These are phyloP conservation scores for Pisolithus marmoratus DNA, from an alignment of 768 basidiomycete genomes.

Conservation along the genomic window DNA sequence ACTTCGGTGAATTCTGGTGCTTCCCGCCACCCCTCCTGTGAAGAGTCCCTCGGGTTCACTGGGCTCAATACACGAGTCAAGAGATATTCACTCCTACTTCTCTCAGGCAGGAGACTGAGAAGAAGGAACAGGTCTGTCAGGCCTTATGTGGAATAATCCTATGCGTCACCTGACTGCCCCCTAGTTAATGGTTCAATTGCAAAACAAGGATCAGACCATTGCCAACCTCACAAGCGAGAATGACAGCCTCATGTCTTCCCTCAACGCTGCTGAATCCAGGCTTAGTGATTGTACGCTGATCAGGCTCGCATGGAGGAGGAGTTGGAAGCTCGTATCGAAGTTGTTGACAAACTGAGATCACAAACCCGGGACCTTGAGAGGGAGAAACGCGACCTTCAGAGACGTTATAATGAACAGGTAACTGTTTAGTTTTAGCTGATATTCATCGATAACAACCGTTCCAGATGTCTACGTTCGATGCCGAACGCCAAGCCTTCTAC, in stretches of 20 bases:
- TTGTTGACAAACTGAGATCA: conserved; percentile 72
- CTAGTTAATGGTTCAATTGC: conserved; percentile 73
- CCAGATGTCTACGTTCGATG: conserved; percentile 84
- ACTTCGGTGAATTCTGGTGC: conserved; percentile 40
- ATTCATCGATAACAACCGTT: conserved; percentile 8
- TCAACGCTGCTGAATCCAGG: conserved; percentile 65
- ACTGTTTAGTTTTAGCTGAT: conserved; percentile 14
- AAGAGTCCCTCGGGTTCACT: conserved; percentile 39
- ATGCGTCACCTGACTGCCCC: conserved; percentile 6
- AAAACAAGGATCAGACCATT: conserved; percentile 74
- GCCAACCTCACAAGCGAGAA: conserved; percentile 57
- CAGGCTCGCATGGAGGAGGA: conserved; percentile 80
- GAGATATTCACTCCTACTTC: conserved; percentile 54
- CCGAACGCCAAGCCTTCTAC: conserved; percentile 87
- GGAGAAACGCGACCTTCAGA: conserved; percentile 77
- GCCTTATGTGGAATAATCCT: conserved; percentile 3
- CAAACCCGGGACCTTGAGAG: conserved; percentile 85
- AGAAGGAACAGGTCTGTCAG: conserved; percentile 69
- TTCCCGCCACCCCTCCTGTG: conserved; percentile 45
- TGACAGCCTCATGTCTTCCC: conserved; percentile 53
- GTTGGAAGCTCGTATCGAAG: conserved; percentile 74
- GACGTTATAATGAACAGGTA: conserved; percentile 88
- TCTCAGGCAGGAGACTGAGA: conserved; percentile 72
- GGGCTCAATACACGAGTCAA: conserved; percentile 39
- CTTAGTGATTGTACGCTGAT: conserved; percentile 76